These are phyloP conservation scores for Magnusiomyces ingens DNA, from an alignment of 1,139 yeast genomes.

Conservation along the genomic window DNA sequence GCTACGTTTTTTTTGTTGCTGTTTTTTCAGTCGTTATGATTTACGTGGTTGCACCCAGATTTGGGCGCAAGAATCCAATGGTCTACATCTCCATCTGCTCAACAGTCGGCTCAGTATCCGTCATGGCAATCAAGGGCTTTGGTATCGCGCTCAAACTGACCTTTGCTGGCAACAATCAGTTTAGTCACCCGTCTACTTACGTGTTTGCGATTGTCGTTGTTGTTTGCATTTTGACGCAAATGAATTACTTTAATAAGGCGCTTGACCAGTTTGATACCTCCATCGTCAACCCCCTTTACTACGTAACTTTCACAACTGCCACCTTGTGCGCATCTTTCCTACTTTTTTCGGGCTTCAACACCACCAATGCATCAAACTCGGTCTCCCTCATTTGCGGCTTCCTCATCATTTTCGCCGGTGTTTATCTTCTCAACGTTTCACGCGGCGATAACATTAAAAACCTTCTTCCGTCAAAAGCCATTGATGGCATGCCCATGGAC, in stretches of 20 bases:
- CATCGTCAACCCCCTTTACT: constrained; percentile 83
- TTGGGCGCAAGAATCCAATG: constrained; percentile 82
- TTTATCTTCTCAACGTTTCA: constrained; percentile 71
- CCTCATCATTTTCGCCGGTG: constrained; percentile 81
- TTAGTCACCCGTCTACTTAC: constrained; percentile 77
- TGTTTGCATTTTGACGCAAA: constrained; percentile 78
- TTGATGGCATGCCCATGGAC: constrained; percentile 74
- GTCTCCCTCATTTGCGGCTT: constrained; percentile 85
- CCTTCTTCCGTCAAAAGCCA: constrained; percentile 46
- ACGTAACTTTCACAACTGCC: constrained; percentile 86
- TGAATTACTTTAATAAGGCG: constrained; percentile 92
- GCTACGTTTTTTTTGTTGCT: constrained; percentile 56
- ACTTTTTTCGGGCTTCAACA: constrained; percentile 80
- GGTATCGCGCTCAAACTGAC: constrained; percentile 89
- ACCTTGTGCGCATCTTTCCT: constrained; percentile 83
- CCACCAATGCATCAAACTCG: constrained; percentile 71
- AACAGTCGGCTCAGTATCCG: constrained; percentile 84
- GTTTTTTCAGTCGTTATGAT: constrained; percentile 72
- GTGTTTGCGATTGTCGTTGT: constrained; percentile 73
- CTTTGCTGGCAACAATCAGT: constrained; percentile 82
- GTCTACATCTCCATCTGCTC: constrained; percentile 86
- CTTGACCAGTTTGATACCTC: constrained; percentile 90
- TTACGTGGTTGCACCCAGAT: constrained; percentile 71
- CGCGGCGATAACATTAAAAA: constrained; percentile 47
- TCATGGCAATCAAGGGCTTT: constrained; percentile 88